A percentile compares a stretch with the other conserved stretches of the same genome.
Evolutionary conservation across 2,329 filamentous ascomycete species (phyloP).

Genomic region (Chrysoporthe puriensis): DNA sequence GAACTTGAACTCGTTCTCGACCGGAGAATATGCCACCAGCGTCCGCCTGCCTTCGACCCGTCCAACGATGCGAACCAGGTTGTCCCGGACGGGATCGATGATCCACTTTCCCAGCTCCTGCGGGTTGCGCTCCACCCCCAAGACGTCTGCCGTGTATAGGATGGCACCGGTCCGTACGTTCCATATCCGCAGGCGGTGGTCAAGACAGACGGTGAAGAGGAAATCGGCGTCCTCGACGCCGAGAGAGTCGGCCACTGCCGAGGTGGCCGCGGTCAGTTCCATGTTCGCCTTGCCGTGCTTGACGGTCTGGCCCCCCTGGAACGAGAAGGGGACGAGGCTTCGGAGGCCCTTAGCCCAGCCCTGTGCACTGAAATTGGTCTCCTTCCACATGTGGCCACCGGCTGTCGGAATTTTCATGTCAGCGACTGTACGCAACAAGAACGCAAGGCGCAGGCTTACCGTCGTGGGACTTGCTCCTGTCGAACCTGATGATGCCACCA

Average conservation of each 20-base stretch:
- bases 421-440: neutral
- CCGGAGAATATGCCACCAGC: slow-evolving; percentile 84
- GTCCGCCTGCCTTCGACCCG: slow-evolving; percentile 55
- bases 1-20: slow-evolving; percentile 91
- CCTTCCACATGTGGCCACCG: slow-evolving; percentile 60
- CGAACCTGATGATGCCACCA: slow-evolving; percentile 74
- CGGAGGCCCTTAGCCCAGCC: slow-evolving; percentile 71
- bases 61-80: slow-evolving; percentile 74
- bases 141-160: slow-evolving; percentile 75
- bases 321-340: slow-evolving; percentile 69
- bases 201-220: slow-evolving; percentile 81
- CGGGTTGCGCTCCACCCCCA: slow-evolving; percentile 67
- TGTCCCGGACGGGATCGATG: slow-evolving; percentile 77
- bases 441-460: slow-evolving; percentile 42
- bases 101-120: slow-evolving; percentile 74
- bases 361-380: slow-evolving; percentile 73
- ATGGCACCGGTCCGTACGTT: slow-evolving; percentile 81
- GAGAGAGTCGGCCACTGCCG: slow-evolving; percentile 58
- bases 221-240: slow-evolving; percentile 56
- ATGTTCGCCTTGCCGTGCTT: slow-evolving; percentile 66
- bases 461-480: slow-evolving; percentile 56
- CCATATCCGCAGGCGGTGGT: slow-evolving; percentile 90
- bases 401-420: slow-evolving; percentile 32
- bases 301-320: slow-evolving; percentile 66
- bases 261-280: slow-evolving; percentile 69